These are phyloP conservation scores for Fraxinus cuspidata DNA, from an alignment of 257 asterid genomes.

Conservation along the genomic window DNA sequence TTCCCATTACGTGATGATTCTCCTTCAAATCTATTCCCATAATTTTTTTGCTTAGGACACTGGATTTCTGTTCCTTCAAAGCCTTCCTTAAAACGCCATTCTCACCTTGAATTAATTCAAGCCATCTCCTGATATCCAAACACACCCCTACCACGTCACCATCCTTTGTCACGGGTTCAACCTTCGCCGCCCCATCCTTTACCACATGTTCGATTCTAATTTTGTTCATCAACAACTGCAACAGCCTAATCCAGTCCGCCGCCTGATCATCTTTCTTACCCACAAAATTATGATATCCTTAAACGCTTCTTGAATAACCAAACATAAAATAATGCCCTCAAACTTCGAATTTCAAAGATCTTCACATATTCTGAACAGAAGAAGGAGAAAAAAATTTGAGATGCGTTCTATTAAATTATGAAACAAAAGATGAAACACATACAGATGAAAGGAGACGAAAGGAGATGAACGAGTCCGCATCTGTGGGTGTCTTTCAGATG, in stretches of 20 bases:
- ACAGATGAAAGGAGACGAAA: too few species aligned
- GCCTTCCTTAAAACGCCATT: slow-evolving; percentile 75
- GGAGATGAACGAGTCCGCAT: too few species aligned
- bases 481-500: too few species aligned
- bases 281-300: slow-evolving; percentile 36
- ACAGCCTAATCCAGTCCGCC: slow-evolving; percentile 42
- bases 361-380: slow-evolving; percentile 33
- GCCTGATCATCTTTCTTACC: slow-evolving; percentile 38
- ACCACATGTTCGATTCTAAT: slow-evolving; percentile 74
- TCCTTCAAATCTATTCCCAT: slow-evolving; percentile 12
- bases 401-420: slow-evolving; percentile 13
- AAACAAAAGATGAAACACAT: too few species aligned
- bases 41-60: slow-evolving; percentile 23
- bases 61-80: slow-evolving; percentile 26
- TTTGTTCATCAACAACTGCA: slow-evolving; percentile 78
- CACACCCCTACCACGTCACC: slow-evolving; percentile 59
- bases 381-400: slow-evolving; percentile 6
- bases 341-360: slow-evolving; percentile 28
- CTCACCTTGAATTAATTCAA: slow-evolving; percentile 69
- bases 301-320: slow-evolving; percentile 39
- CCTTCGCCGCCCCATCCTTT: slow-evolving; percentile 27
- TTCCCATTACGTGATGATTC: slow-evolving; percentile 9
- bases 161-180: slow-evolving; percentile 31
- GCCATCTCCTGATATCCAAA: slow-evolving; percentile 74
- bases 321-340: slow-evolving; percentile 25